Evolutionary conservation across 768 basidiomycete species (phyloP).

Genomic region (Boletus barrowsii): DNA sequence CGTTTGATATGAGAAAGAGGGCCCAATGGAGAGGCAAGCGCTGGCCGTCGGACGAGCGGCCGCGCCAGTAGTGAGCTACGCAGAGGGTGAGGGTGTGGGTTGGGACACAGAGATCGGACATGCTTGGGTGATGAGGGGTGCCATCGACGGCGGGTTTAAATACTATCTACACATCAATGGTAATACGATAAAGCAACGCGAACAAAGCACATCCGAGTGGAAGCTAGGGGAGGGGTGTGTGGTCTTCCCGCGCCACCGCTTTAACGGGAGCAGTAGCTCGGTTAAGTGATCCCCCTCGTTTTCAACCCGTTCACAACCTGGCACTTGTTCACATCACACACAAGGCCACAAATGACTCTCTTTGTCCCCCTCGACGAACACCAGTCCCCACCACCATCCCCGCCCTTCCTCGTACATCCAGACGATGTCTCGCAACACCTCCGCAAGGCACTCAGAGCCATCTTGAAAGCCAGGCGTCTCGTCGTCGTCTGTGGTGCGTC

Average conservation of each 20-base stretch:
- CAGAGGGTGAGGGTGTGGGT: slow-evolving; percentile 24
- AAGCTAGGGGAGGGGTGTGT: too few species aligned
- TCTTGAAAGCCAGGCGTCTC: slow-evolving; percentile 76
- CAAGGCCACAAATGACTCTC: slow-evolving; percentile 51
- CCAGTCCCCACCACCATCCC: slow-evolving; percentile 46
- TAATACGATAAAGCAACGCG: slow-evolving; percentile 14
- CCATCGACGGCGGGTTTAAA: not conserved
- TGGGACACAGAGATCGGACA: slow-evolving; percentile 11
- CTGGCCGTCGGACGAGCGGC: slow-evolving; percentile 18
- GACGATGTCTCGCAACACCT: slow-evolving; percentile 46
- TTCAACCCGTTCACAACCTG: slow-evolving; percentile 23
- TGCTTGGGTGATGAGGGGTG: slow-evolving; percentile 1
- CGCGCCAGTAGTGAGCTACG: slow-evolving; percentile 32
- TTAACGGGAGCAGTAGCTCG: not conserved
- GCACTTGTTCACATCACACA: slow-evolving; percentile 26
- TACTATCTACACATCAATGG: slow-evolving; percentile 7
- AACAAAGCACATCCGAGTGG: slow-evolving; percentile 12
- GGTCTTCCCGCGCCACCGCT: slow-evolving; percentile 31
- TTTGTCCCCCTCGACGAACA: slow-evolving; percentile 57
- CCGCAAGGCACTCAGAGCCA: slow-evolving; percentile 55
- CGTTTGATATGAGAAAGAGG: slow-evolving; percentile 27
- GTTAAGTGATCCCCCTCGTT: slow-evolving; percentile 12
- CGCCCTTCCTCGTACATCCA: slow-evolving; percentile 54
- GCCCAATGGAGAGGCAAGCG: slow-evolving; percentile 29
- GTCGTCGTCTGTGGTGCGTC: slow-evolving; percentile 83